Conservation (phyloP, 192 early-diverging fungal species). For the Coemansia erecta region DNA sequence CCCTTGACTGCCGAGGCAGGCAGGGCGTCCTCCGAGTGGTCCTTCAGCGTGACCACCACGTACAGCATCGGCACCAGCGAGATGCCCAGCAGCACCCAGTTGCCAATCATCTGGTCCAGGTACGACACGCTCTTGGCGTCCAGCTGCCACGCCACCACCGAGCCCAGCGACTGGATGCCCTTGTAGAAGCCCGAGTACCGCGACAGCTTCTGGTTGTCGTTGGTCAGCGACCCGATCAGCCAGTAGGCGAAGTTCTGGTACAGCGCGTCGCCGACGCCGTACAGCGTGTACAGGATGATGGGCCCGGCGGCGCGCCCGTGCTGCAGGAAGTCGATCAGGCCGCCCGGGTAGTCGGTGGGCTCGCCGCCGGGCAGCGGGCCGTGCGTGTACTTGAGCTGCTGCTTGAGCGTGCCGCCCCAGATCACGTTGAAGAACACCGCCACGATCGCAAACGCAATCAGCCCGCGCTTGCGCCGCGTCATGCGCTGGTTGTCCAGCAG, state of each 20-base stretch:
- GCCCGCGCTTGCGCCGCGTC: constrained; percentile 62
- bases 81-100: constrained; percentile 59
- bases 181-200: constrained; percentile 89
- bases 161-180: constrained; percentile 80
- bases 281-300: constrained; percentile 69
- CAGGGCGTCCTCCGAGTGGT: constrained; percentile 9
- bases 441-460: constrained; percentile 56
- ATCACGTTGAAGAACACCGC: constrained; percentile 56
- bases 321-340: constrained; percentile 55
- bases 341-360: constrained; percentile 15
- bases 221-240: constrained; percentile 82
- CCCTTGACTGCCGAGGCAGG: too few relatives aligned
- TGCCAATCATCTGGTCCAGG: constrained; percentile 56
- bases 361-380: constrained; percentile 13
- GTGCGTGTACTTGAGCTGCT: constrained; percentile 58
- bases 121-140: constrained; percentile 54
- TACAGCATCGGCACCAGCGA: constrained; percentile 54
- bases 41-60: constrained; percentile 17
- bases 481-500: constrained; percentile 63
- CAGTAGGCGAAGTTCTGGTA: constrained; percentile 84
- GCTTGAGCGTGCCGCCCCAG: constrained; percentile 65
- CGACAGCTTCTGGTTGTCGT: constrained; percentile 70
- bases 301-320: constrained; percentile 55
- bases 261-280: constrained; percentile 77
- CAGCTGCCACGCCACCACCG: constrained; percentile 70